Base-by-base conservation (phyloP, 2,329 filamentous ascomycete species). In the Hypoxylon sp. region DNA sequence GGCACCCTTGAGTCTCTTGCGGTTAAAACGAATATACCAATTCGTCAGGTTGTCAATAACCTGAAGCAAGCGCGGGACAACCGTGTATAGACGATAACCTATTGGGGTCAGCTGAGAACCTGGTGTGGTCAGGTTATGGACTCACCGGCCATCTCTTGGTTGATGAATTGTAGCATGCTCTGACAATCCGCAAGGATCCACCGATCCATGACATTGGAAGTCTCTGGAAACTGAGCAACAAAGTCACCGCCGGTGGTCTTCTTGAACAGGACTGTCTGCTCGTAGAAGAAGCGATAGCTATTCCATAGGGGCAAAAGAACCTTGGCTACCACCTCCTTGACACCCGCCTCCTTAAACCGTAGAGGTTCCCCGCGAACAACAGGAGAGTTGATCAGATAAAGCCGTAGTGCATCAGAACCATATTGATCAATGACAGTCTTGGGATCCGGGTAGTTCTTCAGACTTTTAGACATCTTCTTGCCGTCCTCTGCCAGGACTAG, bases 401-500 rank as follows among this genome's bases (percentile, higher is more conserved):
- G 85, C 59, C 95, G 90, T 52, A 98, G 87, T 29, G 95, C 94
- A 81, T 98, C 95, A 1, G 94, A 94, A 19, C 95, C 95, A 77
- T 97, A 97, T 75, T 91, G 91, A 62, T 91, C 82, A 85, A 97
- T 96, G 71, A 98, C 88, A 54, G 93, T 82, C 61, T 83, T 83
- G 9, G 95, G 95, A 74, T 97, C 94, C 0, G 95, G 95, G 78
- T 97, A 98, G 80, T 98, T 98, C 83, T 97, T 96, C 62, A 97
- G 84, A 57, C 95, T 89, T 81, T 98, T 98, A 5, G 94, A 97
- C 95, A 98, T 98, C 84, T 98, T 98, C 84, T 97, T 97, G 60
- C 95, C 95, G 75, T 97, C 93, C 77, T 97, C 94, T 0, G 94
- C 94, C 41, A 97, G 85, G 3, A 97, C 94, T 68, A 97, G 96